A percentile compares a stretch with the other conserved stretches of the same genome.
phyloP scores from a whole-genome alignment of 768 basidiomycete genomes.

The Fomitopsis serialis region DNA sequence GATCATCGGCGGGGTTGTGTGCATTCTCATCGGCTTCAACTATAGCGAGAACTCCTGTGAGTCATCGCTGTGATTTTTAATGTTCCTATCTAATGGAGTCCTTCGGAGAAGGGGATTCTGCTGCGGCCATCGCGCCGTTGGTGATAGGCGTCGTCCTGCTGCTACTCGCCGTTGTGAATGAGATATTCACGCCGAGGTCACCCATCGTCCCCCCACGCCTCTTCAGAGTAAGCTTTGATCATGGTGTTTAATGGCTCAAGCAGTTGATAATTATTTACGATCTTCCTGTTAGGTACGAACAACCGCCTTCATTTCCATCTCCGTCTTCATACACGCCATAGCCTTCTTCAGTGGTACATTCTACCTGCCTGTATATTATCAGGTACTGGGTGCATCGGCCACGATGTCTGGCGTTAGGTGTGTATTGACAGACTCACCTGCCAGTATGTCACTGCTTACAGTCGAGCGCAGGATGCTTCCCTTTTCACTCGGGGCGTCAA shows the following conservation, averaged over 20 bases:
- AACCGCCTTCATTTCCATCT: slow-evolving; percentile 53
- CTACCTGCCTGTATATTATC: slow-evolving; percentile 76
- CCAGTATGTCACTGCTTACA: background rate
- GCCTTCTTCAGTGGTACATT: slow-evolving; percentile 56
- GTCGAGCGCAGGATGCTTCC: slow-evolving; percentile 55
- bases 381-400: slow-evolving; percentile 71
- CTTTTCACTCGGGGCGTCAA: slow-evolving; percentile 57
- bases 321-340: slow-evolving; percentile 57
- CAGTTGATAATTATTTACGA: no score
- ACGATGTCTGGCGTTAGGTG: slow-evolving; percentile 65
- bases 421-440: background rate
- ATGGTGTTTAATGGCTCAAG: no score
- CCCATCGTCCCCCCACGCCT: slow-evolving; percentile 73
- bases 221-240: slow-evolving; percentile 37
- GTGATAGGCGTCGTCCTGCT: slow-evolving; percentile 51
- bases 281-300: slow-evolving; percentile 56
- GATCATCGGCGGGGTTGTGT: slow-evolving; percentile 61
- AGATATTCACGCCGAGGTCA: slow-evolving; percentile 54
- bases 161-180: slow-evolving; percentile 48
- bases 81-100: background rate
- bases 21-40: slow-evolving; percentile 69
- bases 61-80: slow-evolving; percentile 17
- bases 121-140: slow-evolving; percentile 60
- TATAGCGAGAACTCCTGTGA: slow-evolving; percentile 62
- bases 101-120: slow-evolving; percentile 44